phyloP scores from a whole-genome alignment of 371 early-diverging fungal genomes.

The Mucor indicus region DNA sequence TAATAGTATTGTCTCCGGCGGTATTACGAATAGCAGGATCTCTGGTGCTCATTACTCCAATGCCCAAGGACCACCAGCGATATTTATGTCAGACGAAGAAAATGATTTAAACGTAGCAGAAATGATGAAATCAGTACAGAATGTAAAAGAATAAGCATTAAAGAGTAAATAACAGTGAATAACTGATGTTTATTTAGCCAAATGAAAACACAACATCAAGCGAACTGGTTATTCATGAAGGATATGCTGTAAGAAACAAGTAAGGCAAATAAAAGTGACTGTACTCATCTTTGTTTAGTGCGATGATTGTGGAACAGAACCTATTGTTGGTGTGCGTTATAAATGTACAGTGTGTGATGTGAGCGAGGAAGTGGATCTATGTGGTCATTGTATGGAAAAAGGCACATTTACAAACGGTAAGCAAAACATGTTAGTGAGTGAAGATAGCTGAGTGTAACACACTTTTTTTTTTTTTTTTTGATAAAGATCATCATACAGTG shows the following conservation, averaged over 20 bases:
- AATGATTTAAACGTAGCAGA: constrained; percentile 51
- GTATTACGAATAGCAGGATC: constrained; percentile 38
- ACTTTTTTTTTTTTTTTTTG: neutral
- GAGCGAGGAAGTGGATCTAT: constrained; percentile 51
- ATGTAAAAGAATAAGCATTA: neutral
- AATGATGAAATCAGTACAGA: constrained; percentile 44
- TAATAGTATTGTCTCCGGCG: constrained; percentile 42
- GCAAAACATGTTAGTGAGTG: neutral
- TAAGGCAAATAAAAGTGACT: too few species aligned
- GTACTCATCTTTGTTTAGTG: constrained; percentile 32
- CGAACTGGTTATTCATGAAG: constrained; percentile 45
- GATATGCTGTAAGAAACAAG: constrained; percentile 51
- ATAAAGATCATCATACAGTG: constrained; percentile 43
- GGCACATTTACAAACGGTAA: constrained; percentile 52
- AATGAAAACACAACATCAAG: constrained; percentile 2
- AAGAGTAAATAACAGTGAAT: too few species aligned
- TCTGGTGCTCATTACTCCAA: constrained; percentile 60
- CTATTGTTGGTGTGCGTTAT: constrained; percentile 60
- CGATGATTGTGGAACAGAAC: constrained; percentile 59
- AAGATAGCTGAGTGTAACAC: neutral
- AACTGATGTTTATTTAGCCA: neutral
- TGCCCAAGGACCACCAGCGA: constrained; percentile 50
- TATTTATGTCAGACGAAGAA: constrained; percentile 63
- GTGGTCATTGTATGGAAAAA: constrained; percentile 43
- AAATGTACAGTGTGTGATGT: constrained; percentile 61